Conservation (phyloP, 2,329 filamentous ascomycete genomes). For the Colletotrichum nymphaeae region DNA sequence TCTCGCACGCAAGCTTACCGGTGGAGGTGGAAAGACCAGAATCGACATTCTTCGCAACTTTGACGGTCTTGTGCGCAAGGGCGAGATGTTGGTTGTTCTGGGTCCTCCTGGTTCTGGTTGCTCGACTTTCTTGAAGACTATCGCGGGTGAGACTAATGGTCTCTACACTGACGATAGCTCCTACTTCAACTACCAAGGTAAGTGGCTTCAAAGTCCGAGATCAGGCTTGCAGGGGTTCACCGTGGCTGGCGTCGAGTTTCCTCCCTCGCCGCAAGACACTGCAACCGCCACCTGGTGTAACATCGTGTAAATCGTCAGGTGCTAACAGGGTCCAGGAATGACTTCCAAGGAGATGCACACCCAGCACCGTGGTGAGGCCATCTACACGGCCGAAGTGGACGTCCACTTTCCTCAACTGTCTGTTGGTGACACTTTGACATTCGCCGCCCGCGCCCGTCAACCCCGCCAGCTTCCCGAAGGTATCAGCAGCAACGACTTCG, state of each 20-base stretch:
- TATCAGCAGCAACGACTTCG: constrained; percentile 64
- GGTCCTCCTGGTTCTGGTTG: constrained; percentile 81
- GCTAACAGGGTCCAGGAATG: constrained; percentile 60
- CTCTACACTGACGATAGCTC: constrained; percentile 77
- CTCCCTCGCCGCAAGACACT: neutral
- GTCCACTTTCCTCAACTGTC: constrained; percentile 82
- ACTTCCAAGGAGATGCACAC: constrained; percentile 80
- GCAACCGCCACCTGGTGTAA: constrained; percentile 6
- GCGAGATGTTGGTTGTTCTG: constrained; percentile 81
- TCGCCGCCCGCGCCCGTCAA: constrained; percentile 78
- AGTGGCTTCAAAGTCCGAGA: constrained; percentile 33
- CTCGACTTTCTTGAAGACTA: constrained; percentile 86
- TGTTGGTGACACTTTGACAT: constrained; percentile 83
- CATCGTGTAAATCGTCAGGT: neutral
- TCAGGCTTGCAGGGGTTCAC: neutral
- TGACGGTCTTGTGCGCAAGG: constrained; percentile 75
- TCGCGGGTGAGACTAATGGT: constrained; percentile 85
- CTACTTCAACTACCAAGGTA: constrained; percentile 85
- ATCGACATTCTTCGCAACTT: constrained; percentile 77
- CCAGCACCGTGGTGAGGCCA: constrained; percentile 84
- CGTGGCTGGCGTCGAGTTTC: neutral
- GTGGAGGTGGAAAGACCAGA: constrained; percentile 63
- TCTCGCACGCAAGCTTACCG: constrained; percentile 61
- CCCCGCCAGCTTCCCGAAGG: constrained; percentile 71
- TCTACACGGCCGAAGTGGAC: constrained; percentile 88